Evolutionary conservation across 305 asterid genomes (phyloP), one percentile per base, ranked within the genome.

Genomic region (Plantago lanceolata): DNA sequence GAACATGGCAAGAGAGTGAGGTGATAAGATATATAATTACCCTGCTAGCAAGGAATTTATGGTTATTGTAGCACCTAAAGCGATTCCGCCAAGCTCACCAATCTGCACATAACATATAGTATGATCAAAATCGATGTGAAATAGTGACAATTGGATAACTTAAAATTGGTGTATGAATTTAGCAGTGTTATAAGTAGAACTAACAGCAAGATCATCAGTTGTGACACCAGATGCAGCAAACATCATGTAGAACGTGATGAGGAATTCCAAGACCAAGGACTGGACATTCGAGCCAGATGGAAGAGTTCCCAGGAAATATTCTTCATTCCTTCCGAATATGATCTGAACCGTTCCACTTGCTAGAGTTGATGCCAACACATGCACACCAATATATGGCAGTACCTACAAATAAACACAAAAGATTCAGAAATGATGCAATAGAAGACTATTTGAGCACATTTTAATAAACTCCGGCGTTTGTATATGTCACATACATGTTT

Each of bases 181-280:
- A 5, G 24, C 17, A 21, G 47, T 17, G 9, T 40, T 14, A 24
- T 7, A 19, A 26, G 18, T 40, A 18, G 51, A 47, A 35, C 52
- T 58, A 6, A 78, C 86, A 3, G 81, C 79, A 67, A 78, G 54
- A n/a, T 68, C 61, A 59, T 81, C 86, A 8, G 83, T 75, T 52
- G 83, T 72, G 35, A 76, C 64, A 21, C 81, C 83, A n/a, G 81
- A 73, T 8, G 73, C 73, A 26, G 75, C 79, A 44, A 81, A 81
- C 79, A 81, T 73, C 14, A 78, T 81, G 48, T 73, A 76, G 67
- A 81, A 81, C 24, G 83, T 71, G 71, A 70, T 73, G 45, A 81
- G 61, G 69, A 81, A 68, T 63, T 81, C 86, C 6, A 78, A 8
- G 0, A 68, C 66, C 19, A 81, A 66, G 17, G 83, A 78, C 50